These are phyloP conservation scores for Medicago ruthenica DNA, from an alignment of 306 rosid genomes.

Conservation along the genomic window DNA sequence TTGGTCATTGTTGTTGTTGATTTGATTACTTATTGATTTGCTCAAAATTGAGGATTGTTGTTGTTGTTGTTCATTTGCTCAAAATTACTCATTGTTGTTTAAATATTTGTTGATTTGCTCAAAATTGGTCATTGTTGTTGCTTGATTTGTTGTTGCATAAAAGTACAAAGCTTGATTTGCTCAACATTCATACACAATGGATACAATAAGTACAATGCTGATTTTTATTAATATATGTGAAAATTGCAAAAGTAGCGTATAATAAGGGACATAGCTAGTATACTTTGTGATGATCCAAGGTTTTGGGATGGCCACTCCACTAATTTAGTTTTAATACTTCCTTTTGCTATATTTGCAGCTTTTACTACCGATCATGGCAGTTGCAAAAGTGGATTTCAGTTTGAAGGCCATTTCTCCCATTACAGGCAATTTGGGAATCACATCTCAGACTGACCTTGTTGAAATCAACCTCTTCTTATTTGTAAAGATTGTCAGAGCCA, in stretches of 20 bases:
- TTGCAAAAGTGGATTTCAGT: constrained; percentile 29
- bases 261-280: too few species aligned
- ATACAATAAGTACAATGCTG: too few species aligned
- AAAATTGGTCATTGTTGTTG: not conserved
- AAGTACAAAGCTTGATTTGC: too few species aligned
- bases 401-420: constrained; percentile 45
- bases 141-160: too few species aligned
- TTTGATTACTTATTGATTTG: too few species aligned
- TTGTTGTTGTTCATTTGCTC: too few species aligned
- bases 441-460: constrained; percentile 40
- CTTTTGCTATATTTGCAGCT: constrained; percentile 10
- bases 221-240: too few species aligned
- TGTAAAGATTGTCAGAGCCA: constrained; percentile 47
- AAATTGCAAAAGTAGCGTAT: too few species aligned
- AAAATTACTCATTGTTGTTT: not conserved
- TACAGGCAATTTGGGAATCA: constrained; percentile 35
- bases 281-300: too few species aligned
- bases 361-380: constrained; percentile 16
- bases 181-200: too few species aligned
- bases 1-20: not conserved
- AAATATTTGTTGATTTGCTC: too few species aligned
- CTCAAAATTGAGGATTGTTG: too few species aligned
- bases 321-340: not conserved
- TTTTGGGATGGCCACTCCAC: not conserved
- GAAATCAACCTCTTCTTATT: constrained; percentile 45